Conservation (phyloP, 768 basidiomycete species). For the Rhodotorula babjevae region DNA sequence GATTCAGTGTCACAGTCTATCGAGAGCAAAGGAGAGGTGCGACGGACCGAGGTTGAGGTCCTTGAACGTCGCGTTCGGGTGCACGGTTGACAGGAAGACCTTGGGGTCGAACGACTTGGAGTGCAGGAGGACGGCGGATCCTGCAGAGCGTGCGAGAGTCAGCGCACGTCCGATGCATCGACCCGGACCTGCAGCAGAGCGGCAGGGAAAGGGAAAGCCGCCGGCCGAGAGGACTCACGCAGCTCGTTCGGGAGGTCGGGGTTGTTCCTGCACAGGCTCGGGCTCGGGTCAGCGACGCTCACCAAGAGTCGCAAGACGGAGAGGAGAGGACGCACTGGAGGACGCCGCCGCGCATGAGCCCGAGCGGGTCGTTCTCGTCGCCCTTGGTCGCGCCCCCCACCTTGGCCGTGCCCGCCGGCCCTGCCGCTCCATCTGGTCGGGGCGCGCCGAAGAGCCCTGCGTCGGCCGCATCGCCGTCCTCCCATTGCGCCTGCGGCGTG, state of each 20-base stretch:
- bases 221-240: constrained; percentile 19
- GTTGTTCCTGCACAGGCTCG: constrained; percentile 50
- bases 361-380: constrained; percentile 53
- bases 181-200: too few relatives aligned
- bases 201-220: too few relatives aligned
- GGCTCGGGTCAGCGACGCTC: too few relatives aligned
- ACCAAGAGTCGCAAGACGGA: constrained; percentile 8
- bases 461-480: constrained; percentile 5
- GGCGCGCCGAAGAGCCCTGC: constrained; percentile 18
- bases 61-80: constrained; percentile 91
- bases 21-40: rapidly evolving
- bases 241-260: constrained; percentile 63
- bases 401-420: constrained; percentile 1
- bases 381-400: constrained; percentile 12
- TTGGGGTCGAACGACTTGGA: constrained; percentile 97
- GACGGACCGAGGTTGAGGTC: constrained; percentile 73
- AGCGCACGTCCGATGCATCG: background rate
- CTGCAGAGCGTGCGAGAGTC: constrained; percentile 48
- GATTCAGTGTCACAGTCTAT: background rate
- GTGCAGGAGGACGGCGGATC: constrained; percentile 68
- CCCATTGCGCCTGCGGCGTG: constrained; percentile 14
- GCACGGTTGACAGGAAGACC: constrained; percentile 78
- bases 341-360: constrained; percentile 52
- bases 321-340: constrained; percentile 48
- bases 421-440: background rate